Conservation (phyloP, 257 asterid species). For the Coffea eugenioides region DNA sequence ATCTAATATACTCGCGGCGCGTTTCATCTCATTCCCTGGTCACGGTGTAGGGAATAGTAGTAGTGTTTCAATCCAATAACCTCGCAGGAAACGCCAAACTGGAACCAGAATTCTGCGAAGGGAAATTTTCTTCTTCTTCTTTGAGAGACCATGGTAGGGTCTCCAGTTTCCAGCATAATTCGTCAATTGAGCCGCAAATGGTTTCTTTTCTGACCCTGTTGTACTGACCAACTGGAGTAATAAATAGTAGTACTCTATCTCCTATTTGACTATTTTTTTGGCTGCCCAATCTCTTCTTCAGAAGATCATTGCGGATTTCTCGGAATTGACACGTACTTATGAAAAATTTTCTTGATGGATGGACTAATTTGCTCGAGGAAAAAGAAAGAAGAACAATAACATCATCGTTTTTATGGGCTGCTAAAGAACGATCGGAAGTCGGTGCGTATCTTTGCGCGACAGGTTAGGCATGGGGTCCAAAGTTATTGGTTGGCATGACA, state of each 20-base stretch:
- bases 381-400: neutral
- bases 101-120: neutral
- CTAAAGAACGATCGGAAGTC: neutral
- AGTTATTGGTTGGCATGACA: neutral
- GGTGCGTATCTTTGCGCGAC: neutral
- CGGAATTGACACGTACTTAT: neutral
- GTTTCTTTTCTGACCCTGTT: neutral
- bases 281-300: neutral
- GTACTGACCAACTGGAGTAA: neutral
- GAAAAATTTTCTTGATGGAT: neutral
- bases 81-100: neutral
- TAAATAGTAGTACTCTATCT: neutral
- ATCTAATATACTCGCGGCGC: neutral
- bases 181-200: neutral
- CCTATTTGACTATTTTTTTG: neutral
- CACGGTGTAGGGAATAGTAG: neutral
- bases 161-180: neutral
- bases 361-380: neutral
- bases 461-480: neutral
- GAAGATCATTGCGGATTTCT: neutral
- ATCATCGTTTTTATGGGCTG: neutral
- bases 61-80: neutral
- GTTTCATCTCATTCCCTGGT: neutral
- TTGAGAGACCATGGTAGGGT: neutral
- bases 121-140: neutral